Conservation (phyloP, 2,329 filamentous ascomycete genomes). For the Pyrenochaeta sp. region DNA sequence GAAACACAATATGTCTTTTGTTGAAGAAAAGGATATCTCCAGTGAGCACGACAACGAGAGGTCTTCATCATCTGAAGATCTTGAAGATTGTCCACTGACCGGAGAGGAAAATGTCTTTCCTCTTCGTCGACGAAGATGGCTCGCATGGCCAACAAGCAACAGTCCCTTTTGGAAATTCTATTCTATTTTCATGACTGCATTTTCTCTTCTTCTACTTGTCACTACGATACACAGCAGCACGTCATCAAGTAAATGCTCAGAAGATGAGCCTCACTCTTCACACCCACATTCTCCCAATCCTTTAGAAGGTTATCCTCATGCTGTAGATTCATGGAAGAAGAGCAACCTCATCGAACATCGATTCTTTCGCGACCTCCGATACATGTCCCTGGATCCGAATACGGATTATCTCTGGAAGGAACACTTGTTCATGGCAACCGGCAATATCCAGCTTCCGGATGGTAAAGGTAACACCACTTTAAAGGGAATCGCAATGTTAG, state of each 20-base stretch:
- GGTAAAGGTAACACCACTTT: not conserved
- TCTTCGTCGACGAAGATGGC: not conserved
- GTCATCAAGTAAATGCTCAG: not conserved
- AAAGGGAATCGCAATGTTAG: not conserved
- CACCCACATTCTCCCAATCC: not conserved
- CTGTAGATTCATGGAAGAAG: not conserved
- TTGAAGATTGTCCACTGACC: not conserved
- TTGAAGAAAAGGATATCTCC: not conserved
- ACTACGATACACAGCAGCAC: not conserved
- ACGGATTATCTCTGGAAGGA: not conserved
- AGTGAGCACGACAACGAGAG: not conserved
- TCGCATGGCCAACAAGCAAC: not conserved
- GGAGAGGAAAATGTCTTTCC: not conserved
- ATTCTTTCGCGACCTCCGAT: not conserved
- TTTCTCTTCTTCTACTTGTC: not conserved
- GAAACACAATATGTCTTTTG: not conserved
- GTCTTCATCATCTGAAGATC: not conserved
- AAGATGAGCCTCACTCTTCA: not conserved
- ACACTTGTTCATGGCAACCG: not conserved
- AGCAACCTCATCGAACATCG: not conserved
- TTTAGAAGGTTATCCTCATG: not conserved
- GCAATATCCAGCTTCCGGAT: not conserved
- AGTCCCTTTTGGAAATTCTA: not conserved
- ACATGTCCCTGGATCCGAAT: not conserved
- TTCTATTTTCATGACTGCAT: not conserved